phyloP scores from a whole-genome alignment of 1,139 yeast genomes.

The Suhomyces bribrorum region DNA sequence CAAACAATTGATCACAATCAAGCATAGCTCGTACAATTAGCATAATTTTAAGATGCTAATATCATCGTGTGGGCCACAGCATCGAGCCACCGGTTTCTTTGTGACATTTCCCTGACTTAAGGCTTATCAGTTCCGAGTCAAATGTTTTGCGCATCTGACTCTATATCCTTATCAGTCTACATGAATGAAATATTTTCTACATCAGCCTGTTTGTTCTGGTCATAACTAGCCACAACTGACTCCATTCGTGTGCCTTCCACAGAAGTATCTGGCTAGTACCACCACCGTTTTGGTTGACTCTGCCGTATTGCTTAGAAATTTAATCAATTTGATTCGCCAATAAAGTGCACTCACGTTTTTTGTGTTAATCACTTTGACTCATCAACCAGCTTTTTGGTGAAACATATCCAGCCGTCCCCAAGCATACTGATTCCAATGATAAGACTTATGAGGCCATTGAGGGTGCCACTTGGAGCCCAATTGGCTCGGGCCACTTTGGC shows the following conservation, averaged over 20 bases:
- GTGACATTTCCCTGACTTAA: not conserved
- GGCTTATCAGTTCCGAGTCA: not conserved
- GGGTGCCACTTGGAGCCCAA: not conserved
- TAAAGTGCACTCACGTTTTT: slow-evolving; percentile 7
- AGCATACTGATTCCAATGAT: not conserved
- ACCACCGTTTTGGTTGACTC: too few relatives aligned
- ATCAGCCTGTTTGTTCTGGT: too few relatives aligned
- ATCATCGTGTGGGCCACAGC: not conserved
- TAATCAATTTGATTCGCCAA: slow-evolving; percentile 7
- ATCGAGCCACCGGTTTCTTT: not conserved
- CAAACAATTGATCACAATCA: too few relatives aligned
- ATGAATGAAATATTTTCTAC: too few relatives aligned
- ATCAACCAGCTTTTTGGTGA: not conserved
- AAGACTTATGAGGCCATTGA: not conserved
- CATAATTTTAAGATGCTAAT: too few relatives aligned
- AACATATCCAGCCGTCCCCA: too few relatives aligned
- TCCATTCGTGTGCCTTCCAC: too few relatives aligned
- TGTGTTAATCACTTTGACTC: not conserved
- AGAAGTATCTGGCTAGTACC: too few relatives aligned
- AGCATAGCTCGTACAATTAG: too few relatives aligned
- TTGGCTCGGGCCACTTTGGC: not conserved
- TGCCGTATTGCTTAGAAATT: slow-evolving; percentile 10
- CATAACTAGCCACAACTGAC: too few relatives aligned
- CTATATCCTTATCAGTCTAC: not conserved
- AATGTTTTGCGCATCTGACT: not conserved